Evolutionary conservation across 2,329 filamentous ascomycete genomes (phyloP).

Genomic region (Teratosphaeria nubilosa): DNA sequence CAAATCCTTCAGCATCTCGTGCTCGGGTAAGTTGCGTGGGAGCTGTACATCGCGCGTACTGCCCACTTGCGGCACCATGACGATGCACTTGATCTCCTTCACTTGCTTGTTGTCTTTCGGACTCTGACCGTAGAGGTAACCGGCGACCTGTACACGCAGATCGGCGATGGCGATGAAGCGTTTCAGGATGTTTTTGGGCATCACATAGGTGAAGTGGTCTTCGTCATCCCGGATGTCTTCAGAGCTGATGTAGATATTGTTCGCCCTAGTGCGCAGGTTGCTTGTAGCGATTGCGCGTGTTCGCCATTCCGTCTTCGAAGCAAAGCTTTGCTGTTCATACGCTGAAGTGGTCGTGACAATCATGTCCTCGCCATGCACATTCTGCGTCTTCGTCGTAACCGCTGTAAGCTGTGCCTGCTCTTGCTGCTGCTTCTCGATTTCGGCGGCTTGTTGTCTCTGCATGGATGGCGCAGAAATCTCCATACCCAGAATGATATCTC

Average conservation of each 20-base stretch:
- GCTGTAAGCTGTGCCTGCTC: constrained; percentile 94
- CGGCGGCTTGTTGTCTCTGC: constrained; percentile 94
- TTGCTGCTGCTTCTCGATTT: constrained; percentile 98
- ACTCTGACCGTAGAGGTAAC: constrained; percentile 87
- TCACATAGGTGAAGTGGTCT: constrained; percentile 84
- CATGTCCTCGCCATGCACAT: constrained; percentile 92
- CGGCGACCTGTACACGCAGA: constrained; percentile 89
- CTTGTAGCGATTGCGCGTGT: constrained; percentile 93
- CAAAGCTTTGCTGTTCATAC: constrained; percentile 95
- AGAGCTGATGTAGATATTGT: constrained; percentile 98
- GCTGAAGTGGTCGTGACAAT: constrained; percentile 97
- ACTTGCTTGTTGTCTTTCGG: constrained; percentile 91
- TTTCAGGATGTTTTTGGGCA: constrained; percentile 98
- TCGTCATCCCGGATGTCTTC: constrained; percentile 88
- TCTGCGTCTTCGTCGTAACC: constrained; percentile 96
- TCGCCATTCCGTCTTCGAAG: constrained; percentile 97
- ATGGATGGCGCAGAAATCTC: constrained; percentile 96
- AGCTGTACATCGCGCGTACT: constrained; percentile 86
- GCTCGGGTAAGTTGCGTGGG: constrained; percentile 79
- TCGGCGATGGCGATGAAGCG: constrained; percentile 97
- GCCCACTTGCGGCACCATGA: constrained; percentile 95
- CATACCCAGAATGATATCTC: constrained; percentile 98
- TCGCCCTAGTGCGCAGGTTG: constrained; percentile 83
- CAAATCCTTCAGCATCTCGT: constrained; percentile 76
- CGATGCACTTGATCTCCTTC: constrained; percentile 93